phyloP scores from a whole-genome alignment of 805 yeast species.

The Saccharomycopsis fodiens region DNA sequence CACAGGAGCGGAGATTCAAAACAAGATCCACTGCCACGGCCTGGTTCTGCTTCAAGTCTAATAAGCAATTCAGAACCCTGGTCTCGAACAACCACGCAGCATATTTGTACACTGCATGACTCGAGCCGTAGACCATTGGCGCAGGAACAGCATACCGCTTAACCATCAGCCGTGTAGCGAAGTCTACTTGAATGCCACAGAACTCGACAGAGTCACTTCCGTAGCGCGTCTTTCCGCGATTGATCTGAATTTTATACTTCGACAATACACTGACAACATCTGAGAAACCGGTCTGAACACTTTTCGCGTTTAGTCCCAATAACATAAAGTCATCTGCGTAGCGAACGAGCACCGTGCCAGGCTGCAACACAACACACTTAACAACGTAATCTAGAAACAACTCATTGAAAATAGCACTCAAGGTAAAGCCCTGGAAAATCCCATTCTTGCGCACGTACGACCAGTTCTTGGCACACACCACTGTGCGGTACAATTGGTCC shows the following conservation, averaged over 20 bases:
- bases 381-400: conserved; percentile 56
- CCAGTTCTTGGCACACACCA: conserved; percentile 31
- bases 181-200: conserved; percentile 10
- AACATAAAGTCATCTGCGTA: conserved; percentile 82
- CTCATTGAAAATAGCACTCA: conserved; percentile 72
- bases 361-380: conserved; percentile 27
- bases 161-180: conserved; percentile 1
- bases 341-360: conserved; percentile 38
- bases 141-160: neutral
- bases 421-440: conserved; percentile 75
- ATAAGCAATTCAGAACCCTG: neutral
- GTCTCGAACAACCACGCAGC: neutral
- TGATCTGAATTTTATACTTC: conserved; percentile 5
- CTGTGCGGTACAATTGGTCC: conserved; percentile 47
- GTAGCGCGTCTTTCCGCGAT: conserved; percentile 7
- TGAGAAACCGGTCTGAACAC: conserved; percentile 27
- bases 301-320: conserved; percentile 38
- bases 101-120: neutral
- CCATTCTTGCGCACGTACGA: conserved; percentile 53
- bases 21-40: neutral
- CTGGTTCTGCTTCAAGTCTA: neutral
- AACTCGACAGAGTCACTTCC: conserved; percentile 2
- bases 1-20: neutral
- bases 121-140: neutral
- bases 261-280: neutral